Percentiles rank a stretch among this genome's conserved stretches.
These are phyloP conservation scores for Pseudocercospora musae DNA, from an alignment of 2,329 filamentous ascomycete species.

Conservation along the genomic window DNA sequence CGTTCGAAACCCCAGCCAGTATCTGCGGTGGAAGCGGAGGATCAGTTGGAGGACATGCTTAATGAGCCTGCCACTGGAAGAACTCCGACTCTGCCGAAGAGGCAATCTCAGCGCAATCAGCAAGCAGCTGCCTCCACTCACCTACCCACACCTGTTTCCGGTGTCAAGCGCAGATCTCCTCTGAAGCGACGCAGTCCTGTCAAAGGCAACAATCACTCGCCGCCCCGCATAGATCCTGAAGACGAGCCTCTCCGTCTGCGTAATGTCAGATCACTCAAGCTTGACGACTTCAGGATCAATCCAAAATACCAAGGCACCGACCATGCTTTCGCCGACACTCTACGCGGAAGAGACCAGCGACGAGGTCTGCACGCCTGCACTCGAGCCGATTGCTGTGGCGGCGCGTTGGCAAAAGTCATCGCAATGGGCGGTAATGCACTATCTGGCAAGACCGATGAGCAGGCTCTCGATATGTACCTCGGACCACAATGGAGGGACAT, in stretches of 20 bases:
- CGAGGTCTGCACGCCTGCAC: slow-evolving; percentile 71
- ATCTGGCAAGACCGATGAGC: slow-evolving; percentile 26
- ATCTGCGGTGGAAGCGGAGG: slow-evolving; percentile 9
- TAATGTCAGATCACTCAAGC: slow-evolving; percentile 55
- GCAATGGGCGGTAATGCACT: slow-evolving; percentile 28
- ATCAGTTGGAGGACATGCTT: slow-evolving; percentile 27
- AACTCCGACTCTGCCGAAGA: slow-evolving; percentile 9
- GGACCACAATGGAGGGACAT: slow-evolving; percentile 26
- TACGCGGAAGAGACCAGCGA: slow-evolving; percentile 67
- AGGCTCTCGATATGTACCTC: slow-evolving; percentile 29
- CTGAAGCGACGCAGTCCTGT: slow-evolving; percentile 7
- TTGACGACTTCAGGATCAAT: slow-evolving; percentile 81
- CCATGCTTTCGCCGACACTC: slow-evolving; percentile 71
- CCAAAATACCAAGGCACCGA: slow-evolving; percentile 67
- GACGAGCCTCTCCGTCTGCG: slow-evolving; percentile 55
- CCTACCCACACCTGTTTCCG: slow-evolving; percentile 7
- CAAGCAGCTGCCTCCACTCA: slow-evolving; percentile 1
- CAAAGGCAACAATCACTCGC: slow-evolving; percentile 19
- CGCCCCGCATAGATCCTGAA: slow-evolving; percentile 29
- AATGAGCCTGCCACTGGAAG: slow-evolving; percentile 15
- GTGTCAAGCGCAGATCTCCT: slow-evolving; percentile 1
- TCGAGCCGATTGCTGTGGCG: slow-evolving; percentile 72
- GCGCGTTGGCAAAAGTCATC: slow-evolving; percentile 66
- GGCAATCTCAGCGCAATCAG: not conserved
- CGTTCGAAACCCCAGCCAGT: slow-evolving; percentile 2